Evolutionary conservation across 345 rosid genomes (phyloP), one percentile per base, ranked within the genome.

Genomic region (Brassica incana): DNA sequence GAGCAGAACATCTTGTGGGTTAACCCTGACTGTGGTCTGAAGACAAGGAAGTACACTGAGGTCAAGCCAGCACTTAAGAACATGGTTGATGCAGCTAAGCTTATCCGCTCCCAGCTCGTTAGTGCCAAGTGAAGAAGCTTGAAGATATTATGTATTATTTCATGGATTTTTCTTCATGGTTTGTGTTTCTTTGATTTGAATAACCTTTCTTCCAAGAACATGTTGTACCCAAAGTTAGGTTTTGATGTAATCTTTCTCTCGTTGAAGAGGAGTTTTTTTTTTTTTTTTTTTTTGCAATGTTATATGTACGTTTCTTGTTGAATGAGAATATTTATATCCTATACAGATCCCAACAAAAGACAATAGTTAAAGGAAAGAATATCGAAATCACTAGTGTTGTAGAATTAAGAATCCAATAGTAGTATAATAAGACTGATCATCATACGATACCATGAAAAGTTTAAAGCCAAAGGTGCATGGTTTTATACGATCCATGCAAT

Each of bases 161-260:
- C 56, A 25, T 8, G 45, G 29, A 35, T 61, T 74, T 33, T 33
- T 33, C 7, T 33, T 5, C 38, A 33, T 33, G 75, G 74, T 74
- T 74, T 79, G 83, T 69, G 71, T 52, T 74, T 68, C n/a, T 74
- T 67, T 56, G 7, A n/a, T 62, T 80, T 74, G 35, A 80, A 54
- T 80, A 33, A 78, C 74, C 79, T 80, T 74, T 74, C 59, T 68
- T 18, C 8, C 50, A 12, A 63, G 67, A 62, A 58, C 32, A 69
- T 74, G 32, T 29, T 29, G 32, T 29, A 69, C 75, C 71, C 54
- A 60, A 61, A 67, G 15, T 66, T 72, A 78, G 81, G 81, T 78
- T 56, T 78, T 78, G 77, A 67, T 74, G 67, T 16, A 72, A 78
- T 29, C 61, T 3, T 32, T n/a, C 62, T 35, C 75, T 67, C 59